Evolutionary conservation across 1,284 basidiomycete species (phyloP).

Genomic region (Tilletia walkeri): DNA sequence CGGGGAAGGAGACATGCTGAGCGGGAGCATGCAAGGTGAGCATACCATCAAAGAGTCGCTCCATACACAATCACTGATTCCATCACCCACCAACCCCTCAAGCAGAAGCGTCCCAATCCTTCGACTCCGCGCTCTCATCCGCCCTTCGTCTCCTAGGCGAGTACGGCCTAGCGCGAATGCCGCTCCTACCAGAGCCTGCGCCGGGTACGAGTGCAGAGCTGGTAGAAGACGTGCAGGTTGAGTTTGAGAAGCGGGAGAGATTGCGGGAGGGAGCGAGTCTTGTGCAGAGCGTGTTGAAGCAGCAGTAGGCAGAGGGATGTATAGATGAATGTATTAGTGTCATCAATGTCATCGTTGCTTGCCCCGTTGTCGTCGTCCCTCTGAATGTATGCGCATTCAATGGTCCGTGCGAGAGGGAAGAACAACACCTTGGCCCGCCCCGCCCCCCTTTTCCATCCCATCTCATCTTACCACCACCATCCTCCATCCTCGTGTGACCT

Average conservation of each 20-base stretch:
- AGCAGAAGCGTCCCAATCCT: no score
- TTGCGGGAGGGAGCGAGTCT: constrained; percentile 5
- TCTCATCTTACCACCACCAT: neutral
- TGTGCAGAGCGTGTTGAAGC: neutral
- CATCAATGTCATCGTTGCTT: no score
- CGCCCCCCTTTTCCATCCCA: neutral
- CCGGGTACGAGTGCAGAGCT: constrained; percentile 2
- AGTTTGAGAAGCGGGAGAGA: constrained; percentile 14
- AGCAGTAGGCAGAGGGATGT: neutral
- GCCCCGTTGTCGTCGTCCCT: no score
- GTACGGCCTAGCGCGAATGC: constrained; percentile 4
- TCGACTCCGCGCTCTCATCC: neutral
- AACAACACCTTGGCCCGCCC: constrained; percentile 1
- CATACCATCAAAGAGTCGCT: no score
- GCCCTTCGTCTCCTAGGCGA: neutral
- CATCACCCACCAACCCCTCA: no score
- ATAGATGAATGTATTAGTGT: no score
- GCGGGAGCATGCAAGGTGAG: no score
- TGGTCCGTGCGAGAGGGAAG: constrained; percentile 11
- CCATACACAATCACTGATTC: no score
- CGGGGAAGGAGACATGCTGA: no score
- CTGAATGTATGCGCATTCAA: neutral
- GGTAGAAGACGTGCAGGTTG: neutral
- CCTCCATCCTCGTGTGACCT: neutral
- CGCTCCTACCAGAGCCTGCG: neutral